Conservation (phyloP, 176 grass and related monocot genomes). For the Miscanthus lutarioriparius region DNA sequence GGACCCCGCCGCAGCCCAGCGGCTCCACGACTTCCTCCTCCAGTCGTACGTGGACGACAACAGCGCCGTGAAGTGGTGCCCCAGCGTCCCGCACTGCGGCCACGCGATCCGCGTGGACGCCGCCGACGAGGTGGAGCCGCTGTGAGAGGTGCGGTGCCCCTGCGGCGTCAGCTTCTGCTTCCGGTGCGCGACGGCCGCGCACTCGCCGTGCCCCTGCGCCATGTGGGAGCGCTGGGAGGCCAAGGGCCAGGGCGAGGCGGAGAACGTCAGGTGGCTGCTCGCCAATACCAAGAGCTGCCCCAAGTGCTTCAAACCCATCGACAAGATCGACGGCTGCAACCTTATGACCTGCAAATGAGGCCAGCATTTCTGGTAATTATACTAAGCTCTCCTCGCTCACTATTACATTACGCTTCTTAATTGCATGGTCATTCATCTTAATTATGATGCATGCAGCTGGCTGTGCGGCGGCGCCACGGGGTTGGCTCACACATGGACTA, state of each 20-base stretch:
- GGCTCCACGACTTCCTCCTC: constrained; percentile 45
- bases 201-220: constrained; percentile 57
- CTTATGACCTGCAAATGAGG: constrained; percentile 35
- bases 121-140: neutral
- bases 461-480: constrained; percentile 47
- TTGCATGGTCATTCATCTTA: neutral
- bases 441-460: constrained; percentile 34
- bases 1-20: constrained; percentile 35
- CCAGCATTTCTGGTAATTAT: constrained; percentile 40
- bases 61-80: constrained; percentile 54
- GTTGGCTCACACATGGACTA: neutral
- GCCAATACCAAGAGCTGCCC: constrained; percentile 60
- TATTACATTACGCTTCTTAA: no score
- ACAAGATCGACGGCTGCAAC: constrained; percentile 46
- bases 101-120: constrained; percentile 35
- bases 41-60: constrained; percentile 60
- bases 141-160: constrained; percentile 48
- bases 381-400: no score
- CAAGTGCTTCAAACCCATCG: constrained; percentile 52
- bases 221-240: constrained; percentile 47
- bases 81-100: constrained; percentile 57
- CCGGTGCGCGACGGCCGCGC: constrained; percentile 29
- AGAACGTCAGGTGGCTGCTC: constrained; percentile 47
- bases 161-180: constrained; percentile 62
- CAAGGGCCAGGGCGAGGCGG: constrained; percentile 24